These are phyloP conservation scores for Lasiosphaeris hirsuta DNA, from an alignment of 495 filamentous ascomycete genomes.

Conservation along the genomic window DNA sequence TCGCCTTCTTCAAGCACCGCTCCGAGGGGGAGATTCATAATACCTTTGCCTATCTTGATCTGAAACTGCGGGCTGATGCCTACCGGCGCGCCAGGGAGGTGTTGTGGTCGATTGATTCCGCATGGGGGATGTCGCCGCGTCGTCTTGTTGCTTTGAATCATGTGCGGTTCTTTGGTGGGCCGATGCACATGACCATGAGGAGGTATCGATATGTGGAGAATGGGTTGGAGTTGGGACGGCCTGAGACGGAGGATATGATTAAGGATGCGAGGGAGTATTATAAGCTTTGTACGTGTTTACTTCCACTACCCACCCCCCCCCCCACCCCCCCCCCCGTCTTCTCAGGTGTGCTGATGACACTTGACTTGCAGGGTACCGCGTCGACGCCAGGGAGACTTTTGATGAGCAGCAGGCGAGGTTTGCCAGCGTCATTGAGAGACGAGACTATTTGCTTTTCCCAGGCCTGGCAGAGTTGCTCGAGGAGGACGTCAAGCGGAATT, in stretches of 20 bases:
- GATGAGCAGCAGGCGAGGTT: not conserved
- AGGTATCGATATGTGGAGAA: conserved; percentile 27
- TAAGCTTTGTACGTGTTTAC: conserved; percentile 20
- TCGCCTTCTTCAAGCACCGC: conserved; percentile 25
- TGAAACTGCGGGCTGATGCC: conserved; percentile 2
- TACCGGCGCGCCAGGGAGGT: conserved; percentile 17
- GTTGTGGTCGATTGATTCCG: conserved; percentile 22
- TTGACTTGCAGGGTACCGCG: not conserved
- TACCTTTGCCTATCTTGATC: conserved; percentile 21
- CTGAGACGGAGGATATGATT: conserved; percentile 18
- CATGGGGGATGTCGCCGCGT: conserved; percentile 1
- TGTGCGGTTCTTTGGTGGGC: conserved; percentile 20
- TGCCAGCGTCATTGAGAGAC: conserved; percentile 2
- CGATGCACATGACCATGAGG: conserved; percentile 25
- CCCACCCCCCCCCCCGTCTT: too few species aligned
- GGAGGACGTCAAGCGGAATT: not conserved
- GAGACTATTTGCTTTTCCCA: conserved; percentile 11
- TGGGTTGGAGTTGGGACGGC: conserved; percentile 14
- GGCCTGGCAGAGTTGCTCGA: conserved; percentile 18
- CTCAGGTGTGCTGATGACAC: too few species aligned
- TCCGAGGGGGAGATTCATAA: conserved; percentile 24
- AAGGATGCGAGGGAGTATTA: conserved; percentile 10
- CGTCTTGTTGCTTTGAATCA: conserved; percentile 15
- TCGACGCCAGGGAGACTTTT: not conserved
- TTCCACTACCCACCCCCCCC: too few species aligned